Conservation (phyloP, 2,329 filamentous ascomycete species). For the Pseudogymnoascus sp. region DNA sequence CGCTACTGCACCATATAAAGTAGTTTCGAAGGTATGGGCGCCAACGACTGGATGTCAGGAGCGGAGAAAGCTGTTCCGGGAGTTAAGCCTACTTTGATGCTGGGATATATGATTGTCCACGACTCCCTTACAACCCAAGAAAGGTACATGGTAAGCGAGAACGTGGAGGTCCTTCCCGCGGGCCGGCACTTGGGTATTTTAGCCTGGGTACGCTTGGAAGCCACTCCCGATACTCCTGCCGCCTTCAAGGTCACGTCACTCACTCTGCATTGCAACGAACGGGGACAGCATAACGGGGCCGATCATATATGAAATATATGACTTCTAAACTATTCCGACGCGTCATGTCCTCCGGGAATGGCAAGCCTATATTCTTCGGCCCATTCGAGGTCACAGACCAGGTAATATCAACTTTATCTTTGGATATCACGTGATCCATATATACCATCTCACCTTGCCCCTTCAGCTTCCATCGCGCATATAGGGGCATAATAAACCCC, state of each 20-base stretch:
- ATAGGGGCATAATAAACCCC: neutral
- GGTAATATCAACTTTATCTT: constrained; percentile 36
- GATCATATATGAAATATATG: neutral
- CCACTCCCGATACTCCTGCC: neutral
- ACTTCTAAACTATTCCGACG: neutral
- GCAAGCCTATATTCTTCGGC: constrained; percentile 58
- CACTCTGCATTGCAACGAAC: neutral
- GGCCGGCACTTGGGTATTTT: constrained; percentile 3
- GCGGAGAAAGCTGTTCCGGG: neutral
- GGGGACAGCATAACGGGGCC: neutral
- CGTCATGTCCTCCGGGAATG: constrained; percentile 15
- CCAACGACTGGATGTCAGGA: neutral
- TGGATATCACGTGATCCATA: neutral
- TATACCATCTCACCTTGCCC: neutral
- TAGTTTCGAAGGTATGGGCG: neutral
- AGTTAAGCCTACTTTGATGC: neutral
- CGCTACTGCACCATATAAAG: constrained; percentile 1
- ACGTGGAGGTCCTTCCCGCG: neutral
- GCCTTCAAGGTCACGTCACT: neutral
- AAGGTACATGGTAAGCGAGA: neutral
- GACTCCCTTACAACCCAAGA: neutral
- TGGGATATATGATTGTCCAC: neutral
- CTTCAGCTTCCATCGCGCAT: neutral
- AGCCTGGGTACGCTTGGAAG: neutral
- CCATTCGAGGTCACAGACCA: constrained; percentile 69